Base-by-base conservation (phyloP, 2,329 filamentous ascomycete genomes). In the Exophiala phaeomuriformis region DNA sequence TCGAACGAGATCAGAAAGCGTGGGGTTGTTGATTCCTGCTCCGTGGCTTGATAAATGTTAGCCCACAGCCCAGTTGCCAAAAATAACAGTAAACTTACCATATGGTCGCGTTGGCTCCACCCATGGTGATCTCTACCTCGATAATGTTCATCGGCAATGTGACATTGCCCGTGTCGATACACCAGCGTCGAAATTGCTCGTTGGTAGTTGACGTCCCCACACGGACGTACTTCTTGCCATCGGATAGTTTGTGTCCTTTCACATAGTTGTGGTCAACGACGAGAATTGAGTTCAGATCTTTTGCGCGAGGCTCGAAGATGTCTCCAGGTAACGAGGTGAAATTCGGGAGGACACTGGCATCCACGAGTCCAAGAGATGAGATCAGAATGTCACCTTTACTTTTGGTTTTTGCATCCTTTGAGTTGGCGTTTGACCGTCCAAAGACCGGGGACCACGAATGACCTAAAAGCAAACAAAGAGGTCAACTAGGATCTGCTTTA, bases 41-140 rank as follows among this genome's bases (percentile, higher is more conserved):
- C 75, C 75, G 49, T 77, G 74, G 60, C 75, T 77, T 44, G 74
- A 73, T 0, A 71, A 68, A 0, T 12, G 33, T 53, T 44, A 53
- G 41, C 28, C n/a, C 33, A n/a, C 7, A 36, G 7, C 33, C 33
- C 28, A 5, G 28, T 29, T 45, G 7, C 12, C 5, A 27, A 5
- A 7, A 19, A 27, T 29, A 42, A 28, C 6, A 10, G 10, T 27
- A 10, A 19, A 42, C 51, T 28, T 46, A 59, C 57, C 57, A 59
- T 19, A 59, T 59, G 4, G 57, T 57, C 9, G 45, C 72, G 48
- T 76, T 76, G 4, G 70, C 68, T 2, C 74, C 75, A 5, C 73
- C 73, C 42, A 74, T 65, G 0, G 74, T 77, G 42, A 77, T 72
- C 57, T 76, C 74, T 4, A 75, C 74, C 53, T 76, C 68, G 54